Base-by-base conservation (phyloP, 495 filamentous ascomycete genomes). In the Aspergillus biplanus region DNA sequence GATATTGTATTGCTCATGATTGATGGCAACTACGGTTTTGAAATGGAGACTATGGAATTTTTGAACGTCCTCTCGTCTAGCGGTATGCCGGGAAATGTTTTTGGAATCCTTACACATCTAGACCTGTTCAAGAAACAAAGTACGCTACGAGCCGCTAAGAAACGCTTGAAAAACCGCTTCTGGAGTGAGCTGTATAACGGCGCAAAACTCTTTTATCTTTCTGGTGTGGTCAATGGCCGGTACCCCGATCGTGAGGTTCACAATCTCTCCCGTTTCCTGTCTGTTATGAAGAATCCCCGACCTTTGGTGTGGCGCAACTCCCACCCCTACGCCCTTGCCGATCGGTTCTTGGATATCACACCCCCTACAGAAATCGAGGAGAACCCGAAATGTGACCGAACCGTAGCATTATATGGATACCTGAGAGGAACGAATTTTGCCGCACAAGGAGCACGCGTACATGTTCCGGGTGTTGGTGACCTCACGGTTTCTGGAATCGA, bases 21-120 rank as follows among this genome's bases (percentile, higher is more conserved):
- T 62, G 95, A 99, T 71, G 96, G 93, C 39, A 97, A 97, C 77
- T 99, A 88, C 71, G 95, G 95, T 3, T 99, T 98, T 69, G 95
- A 99, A 78, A 99, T 99, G 95, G 95, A 99, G 80, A 99, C 95
- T 1, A 98, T 99, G 96, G 95, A 99, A 75, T 99, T 99, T 67
- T 75, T 99, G 69, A 97, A 97, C 68, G 87, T 96, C 48, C 78
- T 98, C 57, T 87, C 91, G 7, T 84, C 92, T 9, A 94, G 90
- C 56, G 95, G 95, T 73, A 96, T 99, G 92, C 95, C 95, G 8
- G 94, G 93, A 63, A 99, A 99, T 68, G 92, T 99, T 21, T 98
- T 98, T 71, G 96, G 96, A 33, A 93, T 99, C 54, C 83, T 98
- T 33, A 97, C 95, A 13, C 96, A 98, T 83, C 82, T 99, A 44